Percentiles rank a stretch among this genome's conserved stretches.
phyloP scores from a whole-genome alignment of 768 basidiomycete species.

The Auricularia auricula-judae region DNA sequence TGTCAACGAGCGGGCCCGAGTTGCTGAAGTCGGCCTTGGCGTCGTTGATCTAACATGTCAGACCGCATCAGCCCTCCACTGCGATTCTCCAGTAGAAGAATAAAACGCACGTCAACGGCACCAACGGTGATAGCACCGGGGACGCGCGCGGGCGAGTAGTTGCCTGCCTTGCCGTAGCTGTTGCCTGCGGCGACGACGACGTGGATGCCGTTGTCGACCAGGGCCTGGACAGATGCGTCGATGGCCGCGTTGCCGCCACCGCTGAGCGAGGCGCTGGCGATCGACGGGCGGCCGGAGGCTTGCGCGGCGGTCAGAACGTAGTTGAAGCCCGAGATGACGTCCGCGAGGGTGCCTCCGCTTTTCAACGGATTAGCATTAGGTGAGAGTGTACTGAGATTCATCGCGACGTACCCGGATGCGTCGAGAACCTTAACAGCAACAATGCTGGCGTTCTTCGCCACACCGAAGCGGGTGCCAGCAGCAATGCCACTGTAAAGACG shows the following conservation, averaged over 20 bases:
- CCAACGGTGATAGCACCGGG: constrained; percentile 10
- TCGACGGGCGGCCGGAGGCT: constrained; percentile 1
- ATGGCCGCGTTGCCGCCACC: constrained; percentile 4
- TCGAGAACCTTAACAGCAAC: constrained; percentile 6
- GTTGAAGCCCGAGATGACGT: constrained; percentile 10
- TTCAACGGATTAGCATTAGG: background rate
- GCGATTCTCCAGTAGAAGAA: no score
- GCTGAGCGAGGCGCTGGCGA: constrained; percentile 8
- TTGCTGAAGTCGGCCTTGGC: constrained; percentile 7
- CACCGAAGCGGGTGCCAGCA: constrained; percentile 6
- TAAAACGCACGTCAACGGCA: constrained; percentile 7
- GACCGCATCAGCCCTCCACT: no score
- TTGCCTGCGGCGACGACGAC: constrained; percentile 12
- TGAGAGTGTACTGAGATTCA: background rate
- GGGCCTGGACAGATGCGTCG: constrained; percentile 6
- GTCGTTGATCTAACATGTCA: background rate
- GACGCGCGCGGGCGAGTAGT: constrained; percentile 9
- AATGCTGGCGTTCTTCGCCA: constrained; percentile 6
- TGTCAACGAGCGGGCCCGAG: constrained; percentile 9
- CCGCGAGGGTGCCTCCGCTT: constrained; percentile 3
- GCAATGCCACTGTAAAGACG: background rate
- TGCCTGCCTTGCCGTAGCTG: constrained; percentile 8
- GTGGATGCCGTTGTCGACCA: constrained; percentile 7
- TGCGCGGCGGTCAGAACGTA: constrained; percentile 2
- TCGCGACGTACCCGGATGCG: background rate